These are phyloP conservation scores for Fragosphaeria purpurea DNA, from an alignment of 2,329 filamentous ascomycete genomes.

Conservation along the genomic window DNA sequence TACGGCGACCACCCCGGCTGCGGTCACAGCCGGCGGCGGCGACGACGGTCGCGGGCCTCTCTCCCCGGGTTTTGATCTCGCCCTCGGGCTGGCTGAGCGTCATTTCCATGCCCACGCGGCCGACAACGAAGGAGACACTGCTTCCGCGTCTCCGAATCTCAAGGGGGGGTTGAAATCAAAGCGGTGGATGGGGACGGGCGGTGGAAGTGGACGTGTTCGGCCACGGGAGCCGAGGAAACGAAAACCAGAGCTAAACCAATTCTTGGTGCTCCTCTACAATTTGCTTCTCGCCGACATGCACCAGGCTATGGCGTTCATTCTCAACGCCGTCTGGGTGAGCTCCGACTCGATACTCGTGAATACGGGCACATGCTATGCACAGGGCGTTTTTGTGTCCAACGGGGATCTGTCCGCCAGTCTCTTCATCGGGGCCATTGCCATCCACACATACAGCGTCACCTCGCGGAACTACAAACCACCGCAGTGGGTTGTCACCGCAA, in stretches of 20 bases:
- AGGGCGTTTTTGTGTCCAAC: slow-evolving; percentile 48
- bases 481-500: slow-evolving; percentile 30
- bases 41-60: neutral
- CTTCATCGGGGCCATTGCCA: slow-evolving; percentile 47
- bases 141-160: too few relatives aligned
- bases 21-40: too few relatives aligned
- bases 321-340: slow-evolving; percentile 42
- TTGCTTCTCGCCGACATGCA: slow-evolving; percentile 49
- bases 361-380: slow-evolving; percentile 38
- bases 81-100: slow-evolving; percentile 18
- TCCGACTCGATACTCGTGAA: slow-evolving; percentile 37
- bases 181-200: neutral
- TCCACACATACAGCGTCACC: slow-evolving; percentile 47
- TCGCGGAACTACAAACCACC: slow-evolving; percentile 38
- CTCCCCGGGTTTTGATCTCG: slow-evolving; percentile 14
- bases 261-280: slow-evolving; percentile 49
- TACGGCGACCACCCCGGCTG: neutral
- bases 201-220: neutral
- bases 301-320: slow-evolving; percentile 44
- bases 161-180: neutral
- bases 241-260: slow-evolving; percentile 35
- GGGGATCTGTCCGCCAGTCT: slow-evolving; percentile 47
- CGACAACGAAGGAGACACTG: too few relatives aligned
- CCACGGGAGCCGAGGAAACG: neutral
- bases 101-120: slow-evolving; percentile 12